Conservation (phyloP, 2,329 filamentous ascomycete species). For the Colletotrichum melonis region DNA sequence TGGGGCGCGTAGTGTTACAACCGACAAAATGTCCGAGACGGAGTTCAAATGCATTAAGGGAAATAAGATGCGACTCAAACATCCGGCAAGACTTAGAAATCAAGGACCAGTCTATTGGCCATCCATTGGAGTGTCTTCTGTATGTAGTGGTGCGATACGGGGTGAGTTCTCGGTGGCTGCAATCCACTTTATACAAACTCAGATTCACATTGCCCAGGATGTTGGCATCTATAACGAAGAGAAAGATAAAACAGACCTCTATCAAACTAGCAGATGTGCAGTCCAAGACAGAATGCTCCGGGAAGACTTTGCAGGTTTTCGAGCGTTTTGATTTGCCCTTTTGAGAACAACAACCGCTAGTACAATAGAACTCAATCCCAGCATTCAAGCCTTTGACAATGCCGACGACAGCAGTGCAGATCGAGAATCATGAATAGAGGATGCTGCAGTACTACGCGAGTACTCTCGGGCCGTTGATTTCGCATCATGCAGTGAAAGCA, state of each 20-base stretch:
- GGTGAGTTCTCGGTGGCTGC: no score
- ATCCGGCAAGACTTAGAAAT: no score
- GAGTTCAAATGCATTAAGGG: no score
- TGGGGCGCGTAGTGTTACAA: no score
- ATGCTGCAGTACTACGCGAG: neutral
- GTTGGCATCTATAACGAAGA: neutral
- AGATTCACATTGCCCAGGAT: neutral
- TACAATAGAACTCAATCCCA: neutral
- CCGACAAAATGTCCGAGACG: no score
- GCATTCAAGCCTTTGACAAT: neutral
- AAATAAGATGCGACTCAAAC: no score
- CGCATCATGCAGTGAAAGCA: neutral
- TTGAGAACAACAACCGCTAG: no score
- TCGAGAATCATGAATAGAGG: neutral
- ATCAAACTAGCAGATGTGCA: neutral
- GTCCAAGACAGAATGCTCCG: neutral
- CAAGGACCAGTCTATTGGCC: no score
- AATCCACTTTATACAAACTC: no score
- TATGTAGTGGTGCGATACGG: no score
- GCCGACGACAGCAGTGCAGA: no score
- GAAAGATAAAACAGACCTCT: neutral
- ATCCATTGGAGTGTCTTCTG: no score
- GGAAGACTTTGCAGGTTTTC: neutral
- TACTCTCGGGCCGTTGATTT: neutral
- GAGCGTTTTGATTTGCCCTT: neutral